phyloP scores from a whole-genome alignment of 805 yeast species.

The Candida silvatica region DNA sequence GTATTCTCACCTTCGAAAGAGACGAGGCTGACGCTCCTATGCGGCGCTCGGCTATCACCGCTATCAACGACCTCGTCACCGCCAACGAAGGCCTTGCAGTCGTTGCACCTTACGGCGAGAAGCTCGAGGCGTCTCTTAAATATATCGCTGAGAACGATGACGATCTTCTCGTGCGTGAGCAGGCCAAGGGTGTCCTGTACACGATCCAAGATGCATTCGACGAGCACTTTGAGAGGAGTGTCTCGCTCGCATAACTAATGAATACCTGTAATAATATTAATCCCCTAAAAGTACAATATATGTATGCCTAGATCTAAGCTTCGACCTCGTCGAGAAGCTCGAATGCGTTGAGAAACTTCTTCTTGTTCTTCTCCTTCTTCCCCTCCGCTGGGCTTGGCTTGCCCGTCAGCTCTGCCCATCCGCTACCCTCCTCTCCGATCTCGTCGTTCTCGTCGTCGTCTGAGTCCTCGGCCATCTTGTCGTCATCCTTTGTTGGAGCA shows the following conservation, averaged over 20 bases:
- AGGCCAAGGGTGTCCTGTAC: slow-evolving; percentile 33
- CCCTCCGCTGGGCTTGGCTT: not conserved
- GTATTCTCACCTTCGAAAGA: slow-evolving; percentile 57
- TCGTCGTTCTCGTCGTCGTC: slow-evolving; percentile 10
- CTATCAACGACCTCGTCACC: slow-evolving; percentile 53
- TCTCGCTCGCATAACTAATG: no score
- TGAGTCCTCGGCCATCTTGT: slow-evolving; percentile 1
- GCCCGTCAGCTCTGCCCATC: slow-evolving; percentile 2
- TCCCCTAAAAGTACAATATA: no score
- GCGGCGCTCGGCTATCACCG: slow-evolving; percentile 68
- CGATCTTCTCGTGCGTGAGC: slow-evolving; percentile 54
- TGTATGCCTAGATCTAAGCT: slow-evolving; percentile 10
- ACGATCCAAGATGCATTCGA: slow-evolving; percentile 21
- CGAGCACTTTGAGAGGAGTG: slow-evolving; percentile 3
- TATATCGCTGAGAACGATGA: slow-evolving; percentile 39
- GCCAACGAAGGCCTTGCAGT: slow-evolving; percentile 34
- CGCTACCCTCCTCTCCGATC: slow-evolving; percentile 1
- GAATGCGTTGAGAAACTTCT: slow-evolving; percentile 16
- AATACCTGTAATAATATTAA: no score
- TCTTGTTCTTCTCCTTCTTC: not conserved
- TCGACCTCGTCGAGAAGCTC: slow-evolving; percentile 20
- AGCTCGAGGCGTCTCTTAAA: slow-evolving; percentile 32
- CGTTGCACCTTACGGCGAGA: slow-evolving; percentile 38
- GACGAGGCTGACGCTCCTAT: slow-evolving; percentile 39
- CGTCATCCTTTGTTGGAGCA: not conserved